Percentiles rank a stretch among this genome's conserved stretches.
These are phyloP conservation scores for Colletotrichum noveboracense DNA, from an alignment of 2,329 filamentous ascomycete genomes.

Conservation along the genomic window DNA sequence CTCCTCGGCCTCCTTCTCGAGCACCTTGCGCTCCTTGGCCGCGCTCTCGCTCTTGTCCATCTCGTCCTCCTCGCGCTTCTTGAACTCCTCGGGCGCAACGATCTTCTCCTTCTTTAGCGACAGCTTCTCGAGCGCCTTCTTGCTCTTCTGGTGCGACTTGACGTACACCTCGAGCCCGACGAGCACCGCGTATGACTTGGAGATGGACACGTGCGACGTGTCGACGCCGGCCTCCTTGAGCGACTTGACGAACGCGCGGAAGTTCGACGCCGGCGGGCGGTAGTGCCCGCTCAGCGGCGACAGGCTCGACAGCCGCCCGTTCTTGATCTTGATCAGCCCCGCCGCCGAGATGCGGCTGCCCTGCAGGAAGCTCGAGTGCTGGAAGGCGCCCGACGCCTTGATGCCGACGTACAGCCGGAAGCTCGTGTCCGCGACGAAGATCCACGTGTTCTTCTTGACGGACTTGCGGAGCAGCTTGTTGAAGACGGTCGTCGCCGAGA, in stretches of 20 bases:
- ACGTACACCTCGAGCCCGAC: conserved; percentile 83
- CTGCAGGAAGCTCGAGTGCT: conserved; percentile 89
- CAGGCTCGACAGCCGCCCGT: conserved; percentile 76
- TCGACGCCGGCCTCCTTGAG: conserved; percentile 78
- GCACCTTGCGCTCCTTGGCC: conserved; percentile 50
- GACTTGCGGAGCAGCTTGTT: conserved; percentile 81
- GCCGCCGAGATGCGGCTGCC: conserved; percentile 83
- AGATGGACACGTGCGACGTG: conserved; percentile 79
- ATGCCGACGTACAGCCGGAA: conserved; percentile 90
- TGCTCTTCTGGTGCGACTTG: conserved; percentile 70
- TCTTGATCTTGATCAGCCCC: conserved; percentile 83
- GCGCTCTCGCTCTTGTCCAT: conserved; percentile 67
- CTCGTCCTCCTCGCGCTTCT: conserved; percentile 61
- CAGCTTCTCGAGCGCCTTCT: conserved; percentile 55
- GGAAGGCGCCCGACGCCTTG: conserved; percentile 86
- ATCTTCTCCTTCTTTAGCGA: conserved; percentile 63
- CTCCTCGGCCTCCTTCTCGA: conserved; percentile 42
- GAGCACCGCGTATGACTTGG: conserved; percentile 81
- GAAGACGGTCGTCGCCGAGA: conserved; percentile 75
- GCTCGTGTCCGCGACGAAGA: conserved; percentile 87
- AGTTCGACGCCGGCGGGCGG: conserved; percentile 81
- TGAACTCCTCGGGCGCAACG: conserved; percentile 64
- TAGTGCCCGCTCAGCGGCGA: conserved; percentile 82
- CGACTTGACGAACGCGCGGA: conserved; percentile 78
- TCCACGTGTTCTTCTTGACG: conserved; percentile 89